These are phyloP conservation scores for Alternaria postmessia DNA, from an alignment of 2,329 filamentous ascomycete species.

Conservation along the genomic window DNA sequence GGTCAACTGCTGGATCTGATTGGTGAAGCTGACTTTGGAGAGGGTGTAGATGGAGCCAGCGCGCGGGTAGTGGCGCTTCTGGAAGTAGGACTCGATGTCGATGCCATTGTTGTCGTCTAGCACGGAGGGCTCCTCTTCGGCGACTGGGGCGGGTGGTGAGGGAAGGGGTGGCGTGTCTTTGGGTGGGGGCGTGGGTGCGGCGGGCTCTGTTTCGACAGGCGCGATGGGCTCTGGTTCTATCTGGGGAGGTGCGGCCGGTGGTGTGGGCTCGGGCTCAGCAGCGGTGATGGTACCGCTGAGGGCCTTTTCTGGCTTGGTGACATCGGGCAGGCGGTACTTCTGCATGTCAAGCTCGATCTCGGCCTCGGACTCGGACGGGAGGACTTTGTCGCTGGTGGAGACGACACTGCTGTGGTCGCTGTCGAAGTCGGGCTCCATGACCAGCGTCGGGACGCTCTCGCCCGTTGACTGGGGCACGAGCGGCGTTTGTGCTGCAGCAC, in stretches of 20 bases:
- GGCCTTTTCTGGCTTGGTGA: slow-evolving; percentile 67
- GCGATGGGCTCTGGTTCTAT: not conserved
- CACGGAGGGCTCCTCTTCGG: slow-evolving; percentile 40
- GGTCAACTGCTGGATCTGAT: slow-evolving; percentile 90
- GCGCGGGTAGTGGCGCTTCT: slow-evolving; percentile 64
- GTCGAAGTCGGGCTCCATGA: slow-evolving; percentile 53
- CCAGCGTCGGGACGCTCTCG: slow-evolving; percentile 47
- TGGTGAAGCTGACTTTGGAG: slow-evolving; percentile 89
- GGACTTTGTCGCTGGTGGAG: slow-evolving; percentile 63
- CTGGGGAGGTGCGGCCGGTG: slow-evolving; percentile 36
- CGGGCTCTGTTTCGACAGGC: slow-evolving; percentile 2
- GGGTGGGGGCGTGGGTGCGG: slow-evolving; percentile 15
- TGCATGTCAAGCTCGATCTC: slow-evolving; percentile 64
- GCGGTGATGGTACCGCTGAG: slow-evolving; percentile 52
- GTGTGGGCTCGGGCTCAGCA: slow-evolving; percentile 48
- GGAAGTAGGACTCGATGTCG: slow-evolving; percentile 70
- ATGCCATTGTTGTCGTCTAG: slow-evolving; percentile 52
- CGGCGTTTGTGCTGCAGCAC: slow-evolving; percentile 14
- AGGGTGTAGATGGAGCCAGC: slow-evolving; percentile 93
- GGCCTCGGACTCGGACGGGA: slow-evolving; percentile 61
- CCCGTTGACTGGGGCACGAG: slow-evolving; percentile 47
- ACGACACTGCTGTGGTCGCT: slow-evolving; percentile 59
- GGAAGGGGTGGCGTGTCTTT: slow-evolving; percentile 22
- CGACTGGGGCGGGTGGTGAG: slow-evolving; percentile 51
- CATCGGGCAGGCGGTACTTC: slow-evolving; percentile 78